Evolutionary conservation across 768 basidiomycete species (phyloP).

Genomic region (Psilocybe tampanensis): DNA sequence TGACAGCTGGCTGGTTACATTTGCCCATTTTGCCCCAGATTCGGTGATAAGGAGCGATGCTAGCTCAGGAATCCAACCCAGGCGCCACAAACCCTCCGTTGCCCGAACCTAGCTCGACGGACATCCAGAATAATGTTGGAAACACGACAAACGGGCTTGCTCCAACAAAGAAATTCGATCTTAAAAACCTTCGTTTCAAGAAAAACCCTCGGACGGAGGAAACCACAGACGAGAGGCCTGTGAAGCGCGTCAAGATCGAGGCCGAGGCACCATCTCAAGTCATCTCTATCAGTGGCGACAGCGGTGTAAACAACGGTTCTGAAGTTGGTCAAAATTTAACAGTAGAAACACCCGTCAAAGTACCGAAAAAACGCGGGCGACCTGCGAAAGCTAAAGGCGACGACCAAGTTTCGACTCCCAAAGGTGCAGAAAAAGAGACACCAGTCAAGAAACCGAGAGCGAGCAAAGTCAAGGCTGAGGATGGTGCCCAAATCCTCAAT

Average conservation of each 20-base stretch:
- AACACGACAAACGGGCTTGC: not conserved
- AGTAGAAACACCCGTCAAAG: not conserved
- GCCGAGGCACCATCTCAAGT: not conserved
- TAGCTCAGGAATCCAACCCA: not conserved
- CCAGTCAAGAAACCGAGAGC: not conserved
- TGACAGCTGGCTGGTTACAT: no score
- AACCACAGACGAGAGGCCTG: not conserved
- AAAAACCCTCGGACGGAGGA: not conserved
- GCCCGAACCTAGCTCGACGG: not conserved
- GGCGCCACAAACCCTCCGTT: not conserved
- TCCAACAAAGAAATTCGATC: not conserved
- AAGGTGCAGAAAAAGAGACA: not conserved
- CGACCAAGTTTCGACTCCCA: not conserved
- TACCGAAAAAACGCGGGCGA: not conserved
- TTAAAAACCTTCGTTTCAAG: constrained; percentile 4
- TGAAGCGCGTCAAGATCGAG: constrained; percentile 8
- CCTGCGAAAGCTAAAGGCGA: not conserved
- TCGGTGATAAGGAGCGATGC: not conserved
- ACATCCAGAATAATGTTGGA: not conserved
- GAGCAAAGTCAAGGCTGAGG: not conserved
- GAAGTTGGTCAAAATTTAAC: not conserved
- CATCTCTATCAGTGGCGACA: not conserved
- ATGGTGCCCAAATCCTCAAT: no score
- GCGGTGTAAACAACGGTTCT: not conserved
- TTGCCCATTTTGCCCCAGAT: no score